Evolutionary conservation across 331 rosid genomes (phyloP), one percentile per base, ranked within the genome.

Genomic region (Phaseolus coccineus): DNA sequence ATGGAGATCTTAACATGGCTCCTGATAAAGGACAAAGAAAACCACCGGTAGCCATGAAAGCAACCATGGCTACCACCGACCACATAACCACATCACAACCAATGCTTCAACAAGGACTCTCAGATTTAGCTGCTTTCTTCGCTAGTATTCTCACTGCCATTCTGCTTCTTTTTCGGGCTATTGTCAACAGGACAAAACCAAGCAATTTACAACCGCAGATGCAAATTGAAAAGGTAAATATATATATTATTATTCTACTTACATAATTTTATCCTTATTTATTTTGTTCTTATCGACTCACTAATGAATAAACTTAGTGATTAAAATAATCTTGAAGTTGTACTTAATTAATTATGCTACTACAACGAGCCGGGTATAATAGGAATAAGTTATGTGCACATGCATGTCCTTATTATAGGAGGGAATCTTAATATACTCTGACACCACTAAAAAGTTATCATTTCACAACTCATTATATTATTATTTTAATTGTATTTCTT

Each of bases 211-310:
- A 77, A 11, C 61, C 86, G 3, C 97, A 92, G 84, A 76, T 88
- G 82, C 65, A 87, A 83, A 65, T 94, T 14, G 96, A 94, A 81
- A 92, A 58, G 92, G 98, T 92, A 65, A 0, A 95, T 90, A 46
- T 3, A 4, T 33, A 1, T 51, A 53, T 16, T 6, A 40, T 40
- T 40, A 39, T 39, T 39, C 1, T 48, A 15, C 42, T 47, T 69
- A 0, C 1, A 70, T 30, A 14, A 4, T 30, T 71, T 35, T 71
- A 3, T 37, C 3, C 31, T 16, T 64, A 7, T 35, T 19, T 65
- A 0, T 14, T 33, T 56, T 8, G 2, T 4, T 1, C 3, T 6
- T 19, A 19, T 19, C 22, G 22, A 19, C 22, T 19, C 22, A 19
- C 22, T 37, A 11, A 6, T 37, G 6, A 40, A 7, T 37, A 13